A percentile compares a stretch with the other conserved stretches of the same genome.
These are phyloP conservation scores for Fraxinus sp. DNA, from an alignment of 305 asterid genomes.

Conservation along the genomic window DNA sequence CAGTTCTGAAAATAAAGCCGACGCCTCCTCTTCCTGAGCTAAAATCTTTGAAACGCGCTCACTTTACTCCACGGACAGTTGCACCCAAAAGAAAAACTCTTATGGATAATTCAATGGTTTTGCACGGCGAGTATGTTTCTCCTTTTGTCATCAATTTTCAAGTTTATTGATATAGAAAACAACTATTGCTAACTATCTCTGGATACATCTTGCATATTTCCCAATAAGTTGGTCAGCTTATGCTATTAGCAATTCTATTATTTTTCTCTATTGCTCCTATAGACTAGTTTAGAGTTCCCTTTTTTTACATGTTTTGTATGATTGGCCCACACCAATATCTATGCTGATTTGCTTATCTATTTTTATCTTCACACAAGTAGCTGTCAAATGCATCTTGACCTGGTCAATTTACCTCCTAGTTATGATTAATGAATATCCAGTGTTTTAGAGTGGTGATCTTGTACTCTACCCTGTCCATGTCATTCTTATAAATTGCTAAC, in stretches of 20 bases:
- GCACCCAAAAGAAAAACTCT: slow-evolving; percentile 2
- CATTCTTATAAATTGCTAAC: slow-evolving; percentile 21
- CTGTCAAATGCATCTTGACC: background rate
- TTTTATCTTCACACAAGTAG: background rate
- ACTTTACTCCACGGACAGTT: background rate
- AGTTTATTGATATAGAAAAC: background rate
- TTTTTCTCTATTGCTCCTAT: background rate
- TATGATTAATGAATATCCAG: background rate
- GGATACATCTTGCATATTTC: background rate
- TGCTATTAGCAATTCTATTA: background rate
- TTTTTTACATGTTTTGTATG: background rate
- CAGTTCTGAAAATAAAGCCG: background rate
- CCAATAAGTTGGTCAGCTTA: background rate
- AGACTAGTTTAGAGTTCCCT: background rate
- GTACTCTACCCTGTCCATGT: slow-evolving; percentile 12
- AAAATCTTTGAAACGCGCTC: background rate
- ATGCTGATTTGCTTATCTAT: background rate
- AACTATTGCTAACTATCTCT: background rate
- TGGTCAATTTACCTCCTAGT: background rate
- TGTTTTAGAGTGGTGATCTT: slow-evolving; percentile 8
- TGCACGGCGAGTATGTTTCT: slow-evolving; percentile 5
- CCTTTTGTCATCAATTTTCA: background rate
- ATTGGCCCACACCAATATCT: background rate
- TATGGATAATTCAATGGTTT: background rate
- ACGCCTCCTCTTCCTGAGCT: background rate